Base-by-base conservation (phyloP, 2,329 filamentous ascomycete genomes). In the Exophiala lecanii-corni region DNA sequence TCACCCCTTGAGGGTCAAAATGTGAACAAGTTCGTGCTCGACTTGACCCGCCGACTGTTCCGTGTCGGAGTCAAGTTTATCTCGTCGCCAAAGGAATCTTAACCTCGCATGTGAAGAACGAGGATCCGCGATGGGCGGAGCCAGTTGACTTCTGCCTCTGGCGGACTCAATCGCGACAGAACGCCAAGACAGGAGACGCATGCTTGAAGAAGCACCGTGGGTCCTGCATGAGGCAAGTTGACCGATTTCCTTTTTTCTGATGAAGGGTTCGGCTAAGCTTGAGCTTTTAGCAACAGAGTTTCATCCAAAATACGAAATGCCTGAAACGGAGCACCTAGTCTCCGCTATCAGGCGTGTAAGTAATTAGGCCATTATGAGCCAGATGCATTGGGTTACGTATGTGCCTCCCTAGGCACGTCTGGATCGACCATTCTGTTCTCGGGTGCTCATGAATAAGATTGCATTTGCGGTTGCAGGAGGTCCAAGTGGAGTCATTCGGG, bases 371-470 rank as follows among this genome's bases (percentile, higher is more conserved):
- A 17, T 7, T 18, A 18, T 15, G 13, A 35, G 33, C 33, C 9
- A 35, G 15, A 9, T 35, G 33, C 33, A 19, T 17, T 5, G 9
- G 4, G 18, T 15, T 15, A n/a, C 7, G 6, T 7, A 17, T 35
- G 12, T 6, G 10, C 15, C 13, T 17, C 33, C 33, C 7, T n/a
- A n/a, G n/a, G n/a, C n/a, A n/a, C n/a, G n/a, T n/a, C n/a, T 32
- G n/a, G 5, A 16, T 32, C 5, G 5, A 32, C 12, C 15, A n/a
- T 9, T 35, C 5, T 15, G 18, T 9, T 35, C 17, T 35, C 33
- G 18, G 33, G 15, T 18, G 33, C n/a, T n/a, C 33, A 35, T 35
- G 33, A 35, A 18, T 35, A 35, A 35, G 33, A 35, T 35, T 35
- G 33, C 33, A 35, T 35, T 35, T 15, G 12, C 33, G 12, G 15